Evolutionary conservation across 2,329 filamentous ascomycete genomes (phyloP).

Genomic region (Sclerotinia spermophila): DNA sequence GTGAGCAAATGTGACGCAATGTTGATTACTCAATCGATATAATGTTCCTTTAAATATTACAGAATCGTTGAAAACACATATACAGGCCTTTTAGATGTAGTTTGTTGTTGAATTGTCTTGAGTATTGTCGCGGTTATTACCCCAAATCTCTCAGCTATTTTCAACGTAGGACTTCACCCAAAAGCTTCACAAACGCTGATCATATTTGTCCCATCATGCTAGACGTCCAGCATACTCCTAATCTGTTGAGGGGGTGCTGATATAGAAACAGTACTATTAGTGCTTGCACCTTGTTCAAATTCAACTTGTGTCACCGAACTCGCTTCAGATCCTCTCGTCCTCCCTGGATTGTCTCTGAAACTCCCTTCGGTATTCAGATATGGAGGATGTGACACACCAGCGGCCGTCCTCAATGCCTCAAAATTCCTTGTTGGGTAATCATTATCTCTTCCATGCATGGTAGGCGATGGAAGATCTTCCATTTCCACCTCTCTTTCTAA

Average conservation of each 20-base stretch:
- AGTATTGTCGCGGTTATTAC: no score
- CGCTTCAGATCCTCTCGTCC: conserved; percentile 15
- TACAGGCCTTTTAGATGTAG: neutral
- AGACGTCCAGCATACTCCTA: conserved; percentile 44
- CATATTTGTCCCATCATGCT: neutral
- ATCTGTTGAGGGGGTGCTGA: conserved; percentile 36
- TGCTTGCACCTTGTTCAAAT: conserved; percentile 23
- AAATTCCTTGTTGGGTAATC: conserved; percentile 44
- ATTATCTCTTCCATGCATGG: conserved; percentile 21
- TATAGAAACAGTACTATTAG: conserved; percentile 32
- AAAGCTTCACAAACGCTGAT: neutral
- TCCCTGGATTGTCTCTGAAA: conserved; percentile 23
- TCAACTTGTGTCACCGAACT: conserved; percentile 17
- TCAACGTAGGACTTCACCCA: neutral
- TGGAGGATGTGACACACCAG: conserved; percentile 24
- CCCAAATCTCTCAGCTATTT: neutral
- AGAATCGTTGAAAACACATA: neutral
- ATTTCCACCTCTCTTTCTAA: conserved; percentile 39
- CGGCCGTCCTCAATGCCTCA: conserved; percentile 19
- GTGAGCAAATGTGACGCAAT: neutral
- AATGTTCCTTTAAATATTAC: neutral
- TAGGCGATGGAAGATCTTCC: conserved; percentile 31
- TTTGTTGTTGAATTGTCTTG: no score
- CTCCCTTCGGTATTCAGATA: neutral
- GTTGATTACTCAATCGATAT: neutral